A percentile compares a stretch with the other conserved stretches of the same genome.
phyloP scores from a whole-genome alignment of 129 eudicot genomes.

The Escallonia rubra region DNA sequence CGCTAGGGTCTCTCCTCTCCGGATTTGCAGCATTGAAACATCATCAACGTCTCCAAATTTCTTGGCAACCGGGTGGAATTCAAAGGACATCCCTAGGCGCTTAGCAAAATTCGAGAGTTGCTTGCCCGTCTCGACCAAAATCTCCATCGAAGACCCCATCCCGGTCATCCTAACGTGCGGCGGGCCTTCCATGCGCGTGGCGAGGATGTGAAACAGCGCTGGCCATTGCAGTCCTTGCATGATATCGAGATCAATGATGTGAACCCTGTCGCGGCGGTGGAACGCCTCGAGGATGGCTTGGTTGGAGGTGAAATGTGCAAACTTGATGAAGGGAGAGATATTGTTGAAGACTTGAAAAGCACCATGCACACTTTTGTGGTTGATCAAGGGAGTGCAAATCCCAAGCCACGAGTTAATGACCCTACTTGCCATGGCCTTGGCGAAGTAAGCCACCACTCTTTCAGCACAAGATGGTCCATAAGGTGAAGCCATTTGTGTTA shows the following conservation, averaged over 20 bases:
- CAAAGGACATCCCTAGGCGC: slow-evolving; percentile 71
- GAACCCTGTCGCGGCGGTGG: slow-evolving; percentile 53
- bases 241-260: slow-evolving; percentile 76
- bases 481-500: slow-evolving; percentile 78
- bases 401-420: slow-evolving; percentile 81
- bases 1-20: slow-evolving; percentile 58
- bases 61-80: slow-evolving; percentile 53
- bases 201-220: slow-evolving; percentile 70
- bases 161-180: slow-evolving; percentile 77
- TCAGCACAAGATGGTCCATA: slow-evolving; percentile 72
- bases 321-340: slow-evolving; percentile 68
- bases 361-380: slow-evolving; percentile 49
- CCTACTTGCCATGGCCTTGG: slow-evolving; percentile 75
- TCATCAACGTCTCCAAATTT: slow-evolving; percentile 45
- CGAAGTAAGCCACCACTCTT: slow-evolving; percentile 72
- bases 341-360: slow-evolving; percentile 71
- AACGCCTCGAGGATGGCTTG: slow-evolving; percentile 84
- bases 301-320: slow-evolving; percentile 81
- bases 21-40: slow-evolving; percentile 35
- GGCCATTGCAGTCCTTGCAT: slow-evolving; percentile 98
- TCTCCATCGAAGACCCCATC: slow-evolving; percentile 54
- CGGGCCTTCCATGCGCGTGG: slow-evolving; percentile 76
- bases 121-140: slow-evolving; percentile 59
- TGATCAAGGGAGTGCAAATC: slow-evolving; percentile 55
- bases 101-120: slow-evolving; percentile 72